Base-by-base conservation (phyloP, 257 asterid species). In the Buddleja alternifolia region DNA sequence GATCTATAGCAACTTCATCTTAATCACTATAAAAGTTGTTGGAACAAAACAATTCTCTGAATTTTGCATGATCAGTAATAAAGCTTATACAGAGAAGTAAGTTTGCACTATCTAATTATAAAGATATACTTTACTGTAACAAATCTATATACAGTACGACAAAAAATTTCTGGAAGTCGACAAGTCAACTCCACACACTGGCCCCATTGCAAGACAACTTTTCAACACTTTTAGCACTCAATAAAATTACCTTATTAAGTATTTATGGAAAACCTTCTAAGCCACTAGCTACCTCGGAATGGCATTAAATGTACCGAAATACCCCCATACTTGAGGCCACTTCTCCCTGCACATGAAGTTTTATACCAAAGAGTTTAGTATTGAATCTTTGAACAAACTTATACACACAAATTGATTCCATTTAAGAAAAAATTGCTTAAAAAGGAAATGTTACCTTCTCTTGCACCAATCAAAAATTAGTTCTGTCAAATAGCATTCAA, bases 401-500 rank as follows among this genome's bases (percentile, higher is more conserved):
- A 47, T 12, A 8, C 29, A 46, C 47, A 17, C 10, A 14, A 45
- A 32, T 44, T 73, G 47, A 40, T 40, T 51, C 14, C 19, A 20
- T 41, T 36, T 4, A 10, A 19, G 11, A 23, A 63, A 25, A 53
- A n/a, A 4, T 25, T 44, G 69, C 55, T 69, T 56, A 32, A 42
- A 72, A 14, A 53, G 24, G 66, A 60, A 58, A 15, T 5, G 21
- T 50, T 56, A 78, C 81, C 81, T 70, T 65, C 53, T 61, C 75
- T 73, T 59, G 57, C 23, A 50, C 50, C 61, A 14, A 55, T 45
- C 55, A 40, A 23, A 56, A 56, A 60, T 5, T 46, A 56, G 44
- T 46, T 52, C 66, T 8, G 60, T 12, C 40, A 21, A 17, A 24
- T 46, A 46, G 66, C 54, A 29, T 23, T 67, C 8, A 25, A 51